phyloP scores from a whole-genome alignment of 2,329 filamentous ascomycete genomes.

The Dothistroma septosporum region DNA sequence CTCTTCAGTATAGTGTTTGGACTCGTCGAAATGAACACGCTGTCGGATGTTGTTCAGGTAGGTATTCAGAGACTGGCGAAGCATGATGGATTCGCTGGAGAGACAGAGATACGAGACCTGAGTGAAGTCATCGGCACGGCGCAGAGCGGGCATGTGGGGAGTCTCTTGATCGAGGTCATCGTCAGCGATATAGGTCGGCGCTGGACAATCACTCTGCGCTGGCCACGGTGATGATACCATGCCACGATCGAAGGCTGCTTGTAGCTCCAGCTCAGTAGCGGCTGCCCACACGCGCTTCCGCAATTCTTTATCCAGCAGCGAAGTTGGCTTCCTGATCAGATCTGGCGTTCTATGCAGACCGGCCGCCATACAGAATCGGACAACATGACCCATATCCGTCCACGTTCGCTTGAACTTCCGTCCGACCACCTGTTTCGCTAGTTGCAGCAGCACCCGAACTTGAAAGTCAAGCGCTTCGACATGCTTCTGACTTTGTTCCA shows the following conservation, averaged over 20 bases:
- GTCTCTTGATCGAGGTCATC: constrained; percentile 39
- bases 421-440: constrained; percentile 50
- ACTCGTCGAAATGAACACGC: constrained; percentile 29
- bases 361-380: constrained; percentile 51
- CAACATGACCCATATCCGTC: constrained; percentile 48
- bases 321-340: constrained; percentile 36
- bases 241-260: constrained; percentile 53
- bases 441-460: constrained; percentile 48
- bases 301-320: constrained; percentile 50
- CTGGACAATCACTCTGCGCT: constrained; percentile 48
- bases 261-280: constrained; percentile 54
- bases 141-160: constrained; percentile 21
- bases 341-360: constrained; percentile 51
- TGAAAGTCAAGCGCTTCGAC: constrained; percentile 50
- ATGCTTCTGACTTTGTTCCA: constrained; percentile 49
- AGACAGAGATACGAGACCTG: constrained; percentile 27
- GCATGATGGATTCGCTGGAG: constrained; percentile 23
- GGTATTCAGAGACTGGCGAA: constrained; percentile 28
- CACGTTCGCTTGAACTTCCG: constrained; percentile 53
- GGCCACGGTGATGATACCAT: constrained; percentile 45
- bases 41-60: constrained; percentile 33
- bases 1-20: constrained; percentile 33
- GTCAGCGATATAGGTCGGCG: constrained; percentile 51
- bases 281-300: constrained; percentile 56
- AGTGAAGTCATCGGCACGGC: constrained; percentile 26